Conservation (phyloP, 2,329 filamentous ascomycete species). For the Triangularia verruculosa region DNA sequence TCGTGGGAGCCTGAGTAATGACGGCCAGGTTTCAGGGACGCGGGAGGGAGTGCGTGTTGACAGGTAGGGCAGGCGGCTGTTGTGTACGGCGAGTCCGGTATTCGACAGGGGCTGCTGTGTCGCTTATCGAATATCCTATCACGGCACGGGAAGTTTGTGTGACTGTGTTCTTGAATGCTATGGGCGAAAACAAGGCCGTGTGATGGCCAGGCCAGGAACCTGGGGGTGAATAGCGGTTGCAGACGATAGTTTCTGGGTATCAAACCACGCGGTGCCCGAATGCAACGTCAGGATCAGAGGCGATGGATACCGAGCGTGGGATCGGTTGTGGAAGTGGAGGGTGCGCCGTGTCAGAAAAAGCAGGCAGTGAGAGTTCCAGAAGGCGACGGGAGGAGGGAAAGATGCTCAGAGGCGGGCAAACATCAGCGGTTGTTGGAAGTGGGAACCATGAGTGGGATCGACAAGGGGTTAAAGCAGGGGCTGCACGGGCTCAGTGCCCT, state of each 20-base stretch:
- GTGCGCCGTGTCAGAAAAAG: conserved; percentile 3
- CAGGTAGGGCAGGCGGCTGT: conserved; percentile 11
- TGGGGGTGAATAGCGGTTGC: conserved; percentile 16
- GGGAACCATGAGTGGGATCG: conserved; percentile 24
- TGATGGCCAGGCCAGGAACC: background rate
- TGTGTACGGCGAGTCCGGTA: conserved; percentile 23
- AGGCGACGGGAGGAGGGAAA: conserved; percentile 2
- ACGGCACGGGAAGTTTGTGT: background rate
- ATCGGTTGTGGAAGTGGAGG: conserved; percentile 17
- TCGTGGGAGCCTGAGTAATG: conserved; percentile 2
- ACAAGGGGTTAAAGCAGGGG: conserved; percentile 25
- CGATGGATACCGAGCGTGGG: background rate
- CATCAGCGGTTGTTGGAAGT: conserved; percentile 2
- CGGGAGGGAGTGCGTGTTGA: conserved; percentile 17
- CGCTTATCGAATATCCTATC: background rate
- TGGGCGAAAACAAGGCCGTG: background rate
- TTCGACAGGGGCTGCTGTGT: conserved; percentile 6
- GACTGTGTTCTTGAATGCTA: background rate
- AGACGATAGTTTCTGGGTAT: conserved; percentile 1
- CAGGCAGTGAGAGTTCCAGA: background rate
- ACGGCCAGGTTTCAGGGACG: conserved; percentile 16
- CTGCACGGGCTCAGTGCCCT: conserved; percentile 12
- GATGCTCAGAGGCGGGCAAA: conserved; percentile 7
- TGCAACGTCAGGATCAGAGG: conserved; percentile 14
- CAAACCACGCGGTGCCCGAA: conserved; percentile 19